phyloP scores from a whole-genome alignment of 2,329 filamentous ascomycete species.

The Grosmannia huntii region DNA sequence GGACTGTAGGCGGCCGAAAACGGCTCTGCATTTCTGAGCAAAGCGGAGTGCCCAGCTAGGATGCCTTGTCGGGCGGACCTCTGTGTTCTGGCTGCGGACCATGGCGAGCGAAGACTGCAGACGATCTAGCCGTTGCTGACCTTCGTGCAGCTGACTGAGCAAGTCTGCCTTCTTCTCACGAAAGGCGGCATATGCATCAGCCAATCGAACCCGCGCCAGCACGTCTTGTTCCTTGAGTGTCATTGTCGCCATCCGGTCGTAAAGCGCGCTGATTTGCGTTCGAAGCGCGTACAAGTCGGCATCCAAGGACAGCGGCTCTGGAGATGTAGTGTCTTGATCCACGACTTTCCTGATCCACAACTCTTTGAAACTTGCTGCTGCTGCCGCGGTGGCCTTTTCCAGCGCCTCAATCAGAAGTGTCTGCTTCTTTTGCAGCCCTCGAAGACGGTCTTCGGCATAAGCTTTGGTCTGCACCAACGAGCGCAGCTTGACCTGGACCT shows the following conservation, averaged over 20 bases:
- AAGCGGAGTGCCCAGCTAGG: not conserved
- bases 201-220: not conserved
- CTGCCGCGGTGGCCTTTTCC: not conserved
- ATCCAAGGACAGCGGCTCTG: no score
- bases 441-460: not conserved
- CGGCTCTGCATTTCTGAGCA: not conserved
- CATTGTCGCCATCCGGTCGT: not conserved
- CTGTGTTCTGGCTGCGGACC: not conserved
- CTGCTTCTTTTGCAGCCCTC: not conserved
- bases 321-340: not conserved
- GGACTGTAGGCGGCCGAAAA: not conserved
- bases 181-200: not conserved
- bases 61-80: not conserved
- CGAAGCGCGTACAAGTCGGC: not conserved
- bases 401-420: not conserved
- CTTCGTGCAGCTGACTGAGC: not conserved
- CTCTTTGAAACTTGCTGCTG: not conserved
- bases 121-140: not conserved
- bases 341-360: not conserved
- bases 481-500: not conserved
- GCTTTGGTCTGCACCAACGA: not conserved
- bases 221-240: not conserved
- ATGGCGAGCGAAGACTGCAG: not conserved
- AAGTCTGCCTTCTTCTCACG: not conserved
- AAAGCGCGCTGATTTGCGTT: not conserved